Evolutionary conservation across 2,329 filamentous ascomycete species (phyloP), one percentile per base, ranked within the genome.

Genomic region (Neurospora sp.): DNA sequence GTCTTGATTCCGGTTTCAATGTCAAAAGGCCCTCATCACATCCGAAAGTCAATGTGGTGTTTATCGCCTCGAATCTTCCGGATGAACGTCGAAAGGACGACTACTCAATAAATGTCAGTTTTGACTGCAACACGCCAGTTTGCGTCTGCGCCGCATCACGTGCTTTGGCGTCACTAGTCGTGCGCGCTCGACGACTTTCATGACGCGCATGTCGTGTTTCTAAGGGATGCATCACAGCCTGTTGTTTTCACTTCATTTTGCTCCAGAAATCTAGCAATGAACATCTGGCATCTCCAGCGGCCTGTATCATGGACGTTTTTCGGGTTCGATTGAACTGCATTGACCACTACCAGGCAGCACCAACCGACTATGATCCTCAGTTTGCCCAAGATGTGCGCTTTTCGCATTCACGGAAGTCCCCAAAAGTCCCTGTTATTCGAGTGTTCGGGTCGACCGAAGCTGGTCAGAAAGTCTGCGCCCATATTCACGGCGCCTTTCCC

Each of bases 401-500:
- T 66, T 87, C 85, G 23, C 85, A 89, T 75, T 81, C 86, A 71
- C 82, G 84, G 72, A 89, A 88, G 71, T 86, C 88, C 40, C 90
- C 92, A 10, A 91, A 89, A 73, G 89, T 98, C 0, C 95, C 96
- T 0, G 88, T 98, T 11, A 89, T 99, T 71, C 89, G 96, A 73
- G 87, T 96, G 11, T 99, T 98, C 80, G 96, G 96, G 0, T 90
- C 93, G 3, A 97, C 95, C 0, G 93, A 97, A 78, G 96, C 93
- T 0, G 96, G 96, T 0, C 94, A 98, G 81, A 97, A 96, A 78
- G 93, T 97, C 17, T 97, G 96, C 81, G 92, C 92, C 38, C 96
- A 99, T 82, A 88, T 99, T 69, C 96, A 98, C 80, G 96, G 96
- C 71, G 93, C 92, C 28, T 94, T 99, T 76, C 96, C 96, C 1